Evolutionary conservation across 2,329 filamentous ascomycete species (phyloP).

Genomic region (Colletotrichum karsti): DNA sequence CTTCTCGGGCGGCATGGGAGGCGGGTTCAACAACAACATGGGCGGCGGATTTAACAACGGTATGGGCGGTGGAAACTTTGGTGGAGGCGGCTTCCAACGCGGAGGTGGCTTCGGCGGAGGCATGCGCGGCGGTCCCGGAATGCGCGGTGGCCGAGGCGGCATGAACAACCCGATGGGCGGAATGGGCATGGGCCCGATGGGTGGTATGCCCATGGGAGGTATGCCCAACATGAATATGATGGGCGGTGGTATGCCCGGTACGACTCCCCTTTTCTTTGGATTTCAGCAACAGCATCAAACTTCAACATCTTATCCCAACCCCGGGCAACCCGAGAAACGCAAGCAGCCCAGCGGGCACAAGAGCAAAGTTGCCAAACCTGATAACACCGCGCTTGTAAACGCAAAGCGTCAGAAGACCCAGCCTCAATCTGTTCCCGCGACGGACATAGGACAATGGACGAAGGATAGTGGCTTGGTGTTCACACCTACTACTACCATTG

Average conservation of each 20-base stretch:
- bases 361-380: neutral
- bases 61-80: constrained; percentile 60
- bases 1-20: constrained; percentile 45
- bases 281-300: neutral
- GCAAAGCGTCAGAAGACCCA: neutral
- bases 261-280: constrained; percentile 18
- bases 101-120: constrained; percentile 54
- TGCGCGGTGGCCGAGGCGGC: constrained; percentile 43
- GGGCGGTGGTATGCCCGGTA: constrained; percentile 66
- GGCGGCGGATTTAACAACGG: constrained; percentile 56
- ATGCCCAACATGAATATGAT: constrained; percentile 59
- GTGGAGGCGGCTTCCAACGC: constrained; percentile 57
- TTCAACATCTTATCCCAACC: neutral
- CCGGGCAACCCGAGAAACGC: neutral
- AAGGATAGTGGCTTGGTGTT: constrained; percentile 5
- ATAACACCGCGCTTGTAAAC: neutral
- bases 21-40: constrained; percentile 52
- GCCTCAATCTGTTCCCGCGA: neutral
- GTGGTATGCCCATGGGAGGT: constrained; percentile 63
- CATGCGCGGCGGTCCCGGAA: constrained; percentile 56
- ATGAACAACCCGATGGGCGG: constrained; percentile 62
- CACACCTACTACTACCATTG: neutral
- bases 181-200: constrained; percentile 53
- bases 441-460: neutral
- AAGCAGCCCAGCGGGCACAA: neutral